A percentile compares a stretch with the other conserved stretches of the same genome.
Conservation (phyloP, 169 alveolate species). For the Plasmodium vivax region DNA sequence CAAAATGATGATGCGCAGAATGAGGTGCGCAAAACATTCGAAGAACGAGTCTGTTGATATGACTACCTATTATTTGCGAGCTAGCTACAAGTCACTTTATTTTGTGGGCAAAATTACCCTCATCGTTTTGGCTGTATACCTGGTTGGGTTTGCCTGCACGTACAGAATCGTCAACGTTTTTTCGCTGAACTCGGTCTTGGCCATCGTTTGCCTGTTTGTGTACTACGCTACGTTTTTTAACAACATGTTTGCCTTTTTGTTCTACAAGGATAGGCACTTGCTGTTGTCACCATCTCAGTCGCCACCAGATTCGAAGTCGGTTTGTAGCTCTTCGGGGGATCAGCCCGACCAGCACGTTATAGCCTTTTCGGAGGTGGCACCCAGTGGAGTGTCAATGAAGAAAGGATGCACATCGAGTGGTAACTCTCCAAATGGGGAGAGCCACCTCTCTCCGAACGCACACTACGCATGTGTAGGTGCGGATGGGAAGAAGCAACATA, state of each 20-base stretch:
- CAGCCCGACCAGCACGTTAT: not conserved
- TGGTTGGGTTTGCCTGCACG: conserved; percentile 17
- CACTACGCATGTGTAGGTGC: not conserved
- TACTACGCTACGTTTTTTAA: conserved; percentile 53
- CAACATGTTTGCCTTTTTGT: conserved; percentile 9
- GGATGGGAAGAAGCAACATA: not conserved
- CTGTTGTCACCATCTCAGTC: not conserved
- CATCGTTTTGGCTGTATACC: not conserved
- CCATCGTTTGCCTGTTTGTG: conserved; percentile 9
- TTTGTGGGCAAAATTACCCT: conserved; percentile 28
- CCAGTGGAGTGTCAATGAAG: not conserved
- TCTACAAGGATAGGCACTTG: conserved; percentile 5
- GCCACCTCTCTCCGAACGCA: not conserved
- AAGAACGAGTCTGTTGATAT: not conserved
- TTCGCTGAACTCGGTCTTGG: conserved; percentile 5
- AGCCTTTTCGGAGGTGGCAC: not conserved
- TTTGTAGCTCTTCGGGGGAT: not conserved
- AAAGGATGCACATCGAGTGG: not conserved
- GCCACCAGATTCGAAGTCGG: not conserved
- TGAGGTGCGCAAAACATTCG: not conserved
- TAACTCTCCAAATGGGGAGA: not conserved
- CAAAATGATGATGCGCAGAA: not conserved
- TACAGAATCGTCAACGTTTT: conserved; percentile 38
- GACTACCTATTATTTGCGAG: conserved; percentile 12
- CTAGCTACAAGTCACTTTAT: conserved; percentile 43